These are phyloP conservation scores for Globisporangium viniferum DNA, from an alignment of 352 stramenopile genomes.

Conservation along the genomic window DNA sequence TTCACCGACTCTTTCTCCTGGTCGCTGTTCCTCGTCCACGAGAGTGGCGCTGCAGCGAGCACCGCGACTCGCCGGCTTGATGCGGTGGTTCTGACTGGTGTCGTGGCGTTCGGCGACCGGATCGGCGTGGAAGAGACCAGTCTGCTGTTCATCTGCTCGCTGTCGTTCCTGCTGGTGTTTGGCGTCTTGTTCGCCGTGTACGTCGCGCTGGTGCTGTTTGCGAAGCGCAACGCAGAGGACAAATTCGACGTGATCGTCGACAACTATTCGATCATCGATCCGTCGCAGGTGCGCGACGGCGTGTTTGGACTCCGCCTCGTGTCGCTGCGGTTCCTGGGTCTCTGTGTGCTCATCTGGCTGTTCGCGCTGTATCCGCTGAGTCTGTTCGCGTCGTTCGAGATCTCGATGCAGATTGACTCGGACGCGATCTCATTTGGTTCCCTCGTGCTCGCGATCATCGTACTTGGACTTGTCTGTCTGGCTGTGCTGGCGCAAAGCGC, in stretches of 20 bases:
- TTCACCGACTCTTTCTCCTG: conserved; percentile 73
- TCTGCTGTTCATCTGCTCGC: conserved; percentile 32
- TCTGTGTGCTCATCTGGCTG: conserved; percentile 64
- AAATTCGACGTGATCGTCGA: conserved; percentile 39
- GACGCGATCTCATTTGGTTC: conserved; percentile 20
- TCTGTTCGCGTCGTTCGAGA: conserved; percentile 62
- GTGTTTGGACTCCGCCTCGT: conserved; percentile 50
- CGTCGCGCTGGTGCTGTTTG: conserved; percentile 46
- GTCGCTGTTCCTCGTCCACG: conserved; percentile 54
- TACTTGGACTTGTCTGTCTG: conserved; percentile 43
- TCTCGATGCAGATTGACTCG: conserved; percentile 58
- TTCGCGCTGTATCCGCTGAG: conserved; percentile 61
- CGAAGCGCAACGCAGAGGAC: conserved; percentile 53
- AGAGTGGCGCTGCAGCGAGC: conserved; percentile 4
- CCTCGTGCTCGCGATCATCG: conserved; percentile 39
- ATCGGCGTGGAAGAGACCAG: conserved; percentile 46
- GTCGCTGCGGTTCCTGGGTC: conserved; percentile 54
- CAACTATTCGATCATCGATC: conserved; percentile 26
- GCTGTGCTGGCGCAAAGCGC: conserved; percentile 33
- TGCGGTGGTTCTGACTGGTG: conserved; percentile 44
- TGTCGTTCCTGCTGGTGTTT: conserved; percentile 47
- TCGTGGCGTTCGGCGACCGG: conserved; percentile 56
- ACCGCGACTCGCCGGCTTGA: conserved; percentile 36
- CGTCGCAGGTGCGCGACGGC: not conserved
- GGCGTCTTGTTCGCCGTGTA: conserved; percentile 34